Evolutionary conservation across 2,329 filamentous ascomycete genomes (phyloP).

Genomic region (Beauveria sp.): DNA sequence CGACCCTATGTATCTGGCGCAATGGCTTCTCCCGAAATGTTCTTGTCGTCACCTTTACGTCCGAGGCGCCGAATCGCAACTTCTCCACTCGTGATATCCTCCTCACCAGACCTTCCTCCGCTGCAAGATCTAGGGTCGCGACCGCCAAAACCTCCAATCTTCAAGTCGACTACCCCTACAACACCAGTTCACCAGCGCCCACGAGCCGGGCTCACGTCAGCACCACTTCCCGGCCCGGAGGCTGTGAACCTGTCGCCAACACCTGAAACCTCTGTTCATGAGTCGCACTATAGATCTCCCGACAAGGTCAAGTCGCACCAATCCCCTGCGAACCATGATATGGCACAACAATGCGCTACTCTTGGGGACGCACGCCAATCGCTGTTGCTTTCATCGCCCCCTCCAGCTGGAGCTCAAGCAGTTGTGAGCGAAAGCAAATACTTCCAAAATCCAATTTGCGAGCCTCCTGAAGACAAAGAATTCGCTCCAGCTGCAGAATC

Average conservation of each 20-base stretch:
- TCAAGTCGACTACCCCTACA: background rate
- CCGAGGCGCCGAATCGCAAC: slow-evolving; percentile 25
- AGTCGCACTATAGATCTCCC: background rate
- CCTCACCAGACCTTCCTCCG: slow-evolving; percentile 49
- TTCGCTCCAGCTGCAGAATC: too few species aligned
- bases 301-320: background rate
- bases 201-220: background rate
- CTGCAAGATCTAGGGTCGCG: slow-evolving; percentile 40
- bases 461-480: background rate
- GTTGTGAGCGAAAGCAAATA: background rate
- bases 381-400: background rate
- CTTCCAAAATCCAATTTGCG: background rate
- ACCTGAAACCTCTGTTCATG: background rate
- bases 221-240: background rate
- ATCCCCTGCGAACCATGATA: background rate
- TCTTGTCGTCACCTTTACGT: slow-evolving; percentile 24
- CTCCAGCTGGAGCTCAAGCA: background rate
- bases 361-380: background rate
- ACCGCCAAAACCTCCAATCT: slow-evolving; percentile 2
- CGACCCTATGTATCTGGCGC: slow-evolving; percentile 19
- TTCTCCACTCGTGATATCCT: slow-evolving; percentile 31
- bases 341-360: background rate
- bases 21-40: slow-evolving; percentile 28
- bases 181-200: background rate
- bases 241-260: background rate